A percentile compares a stretch with the other conserved stretches of the same genome.
Evolutionary conservation across 1,139 yeast species (phyloP).

Genomic region (Kodamaea derodonti): DNA sequence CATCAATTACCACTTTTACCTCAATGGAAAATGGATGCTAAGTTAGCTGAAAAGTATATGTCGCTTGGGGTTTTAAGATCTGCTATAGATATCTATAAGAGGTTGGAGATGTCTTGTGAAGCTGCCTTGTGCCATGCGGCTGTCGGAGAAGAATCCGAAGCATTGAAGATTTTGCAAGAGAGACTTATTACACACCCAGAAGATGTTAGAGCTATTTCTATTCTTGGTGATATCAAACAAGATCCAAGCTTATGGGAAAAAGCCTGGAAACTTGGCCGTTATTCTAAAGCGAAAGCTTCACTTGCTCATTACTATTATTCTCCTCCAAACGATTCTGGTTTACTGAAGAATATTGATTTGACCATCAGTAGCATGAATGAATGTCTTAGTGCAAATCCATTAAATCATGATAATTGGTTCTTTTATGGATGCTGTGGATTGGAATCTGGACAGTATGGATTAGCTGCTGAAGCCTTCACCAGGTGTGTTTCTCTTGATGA

Average conservation of each 20-base stretch:
- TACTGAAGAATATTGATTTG: constrained; percentile 46
- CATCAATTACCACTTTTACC: constrained; percentile 78
- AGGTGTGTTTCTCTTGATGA: constrained; percentile 88
- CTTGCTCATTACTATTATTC: constrained; percentile 68
- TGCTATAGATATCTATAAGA: constrained; percentile 85
- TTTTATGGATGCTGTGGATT: constrained; percentile 89
- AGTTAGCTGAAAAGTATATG: constrained; percentile 83
- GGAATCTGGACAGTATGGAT: constrained; percentile 64
- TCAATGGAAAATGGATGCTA: constrained; percentile 80
- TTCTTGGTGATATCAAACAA: constrained; percentile 79
- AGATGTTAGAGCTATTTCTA: constrained; percentile 81
- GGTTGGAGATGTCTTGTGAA: constrained; percentile 74
- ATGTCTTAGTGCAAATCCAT: constrained; percentile 71
- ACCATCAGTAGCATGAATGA: constrained; percentile 73
- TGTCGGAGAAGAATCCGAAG: constrained; percentile 69
- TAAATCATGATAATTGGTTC: constrained; percentile 82
- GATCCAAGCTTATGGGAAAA: constrained; percentile 77
- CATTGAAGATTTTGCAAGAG: constrained; percentile 52
- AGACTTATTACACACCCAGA: constrained; percentile 58
- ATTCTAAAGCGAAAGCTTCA: constrained; percentile 82
- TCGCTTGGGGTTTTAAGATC: constrained; percentile 81
- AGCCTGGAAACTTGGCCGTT: constrained; percentile 84
- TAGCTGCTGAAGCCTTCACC: constrained; percentile 91
- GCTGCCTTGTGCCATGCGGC: constrained; percentile 91
- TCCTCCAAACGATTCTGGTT: constrained; percentile 58